These are phyloP conservation scores for Hymenoscyphus scutula DNA, from an alignment of 2,329 filamentous ascomycete genomes.

Conservation along the genomic window DNA sequence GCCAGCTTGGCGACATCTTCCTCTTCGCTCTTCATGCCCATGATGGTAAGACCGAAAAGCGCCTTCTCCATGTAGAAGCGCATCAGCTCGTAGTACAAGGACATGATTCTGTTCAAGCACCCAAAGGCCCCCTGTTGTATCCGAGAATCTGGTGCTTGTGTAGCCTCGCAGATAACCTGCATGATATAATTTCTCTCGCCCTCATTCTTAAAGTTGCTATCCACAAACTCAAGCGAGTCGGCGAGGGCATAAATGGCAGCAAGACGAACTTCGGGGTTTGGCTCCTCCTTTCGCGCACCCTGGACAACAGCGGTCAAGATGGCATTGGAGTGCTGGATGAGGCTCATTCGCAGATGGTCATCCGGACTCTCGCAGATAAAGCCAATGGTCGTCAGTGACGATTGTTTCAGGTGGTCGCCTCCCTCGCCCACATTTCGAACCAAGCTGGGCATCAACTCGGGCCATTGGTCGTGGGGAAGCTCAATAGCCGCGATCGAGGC, in stretches of 20 bases:
- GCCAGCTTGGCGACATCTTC: constrained; percentile 98
- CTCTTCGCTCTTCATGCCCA: constrained; percentile 97
- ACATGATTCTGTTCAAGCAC: constrained; percentile 98
- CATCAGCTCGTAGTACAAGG: constrained; percentile 99
- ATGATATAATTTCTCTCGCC: constrained; percentile 99
- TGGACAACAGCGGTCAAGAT: constrained; percentile 98
- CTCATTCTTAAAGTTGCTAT: constrained; percentile 98
- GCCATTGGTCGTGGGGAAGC: constrained; percentile 89
- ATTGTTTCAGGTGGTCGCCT: constrained; percentile 84
- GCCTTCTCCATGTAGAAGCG: constrained; percentile 99
- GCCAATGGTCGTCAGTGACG: constrained; percentile 92
- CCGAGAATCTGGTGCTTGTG: constrained; percentile 83
- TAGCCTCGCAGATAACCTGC: constrained; percentile 99
- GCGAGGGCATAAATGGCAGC: constrained; percentile 92
- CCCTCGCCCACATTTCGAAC: constrained; percentile 92
- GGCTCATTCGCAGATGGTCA: constrained; percentile 73
- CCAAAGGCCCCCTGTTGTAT: constrained; percentile 97
- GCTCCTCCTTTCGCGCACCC: constrained; percentile 93
- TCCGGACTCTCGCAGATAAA: constrained; percentile 98
- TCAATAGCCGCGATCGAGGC: constrained; percentile 94
- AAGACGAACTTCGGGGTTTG: constrained; percentile 84
- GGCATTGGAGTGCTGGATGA: constrained; percentile 88
- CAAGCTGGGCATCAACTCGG: constrained; percentile 81
- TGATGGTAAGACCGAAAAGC: constrained; percentile 92
- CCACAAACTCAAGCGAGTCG: constrained; percentile 95